These are phyloP conservation scores for Wickerhamomyces sydowiorum DNA, from an alignment of 805 yeast genomes.

Conservation along the genomic window DNA sequence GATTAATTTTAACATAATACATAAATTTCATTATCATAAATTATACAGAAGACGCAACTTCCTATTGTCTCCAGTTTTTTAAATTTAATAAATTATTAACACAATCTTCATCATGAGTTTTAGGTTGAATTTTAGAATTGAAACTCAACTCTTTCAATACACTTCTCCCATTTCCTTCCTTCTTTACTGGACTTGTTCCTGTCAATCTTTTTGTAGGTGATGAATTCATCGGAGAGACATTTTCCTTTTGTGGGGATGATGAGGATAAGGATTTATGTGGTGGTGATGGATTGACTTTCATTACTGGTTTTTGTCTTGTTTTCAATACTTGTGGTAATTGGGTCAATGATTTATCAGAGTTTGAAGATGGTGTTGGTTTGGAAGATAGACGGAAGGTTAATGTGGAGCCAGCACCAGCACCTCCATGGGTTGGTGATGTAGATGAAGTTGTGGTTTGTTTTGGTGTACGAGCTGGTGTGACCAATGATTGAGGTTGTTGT, in stretches of 20 bases:
- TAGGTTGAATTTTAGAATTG: conserved; percentile 5
- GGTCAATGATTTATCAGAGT: conserved; percentile 3
- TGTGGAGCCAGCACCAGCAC: conserved; percentile 6
- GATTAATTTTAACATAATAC: no score
- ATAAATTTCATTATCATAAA: no score
- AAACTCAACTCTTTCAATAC: conserved; percentile 11
- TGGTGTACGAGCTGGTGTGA: neutral
- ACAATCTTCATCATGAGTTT: conserved; percentile 8
- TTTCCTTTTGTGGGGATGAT: neutral
- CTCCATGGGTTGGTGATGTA: conserved; percentile 4
- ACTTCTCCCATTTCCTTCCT: conserved; percentile 4
- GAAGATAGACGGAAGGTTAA: conserved; percentile 17
- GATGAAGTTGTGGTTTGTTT: neutral
- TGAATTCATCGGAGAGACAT: neutral
- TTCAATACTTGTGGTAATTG: conserved; percentile 7
- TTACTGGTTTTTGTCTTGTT: conserved; percentile 14
- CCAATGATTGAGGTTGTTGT: neutral
- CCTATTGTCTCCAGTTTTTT: conserved; percentile 4
- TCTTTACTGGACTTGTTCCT: neutral
- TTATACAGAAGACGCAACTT: neutral
- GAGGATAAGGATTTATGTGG: conserved; percentile 5
- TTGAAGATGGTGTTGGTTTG: conserved; percentile 4
- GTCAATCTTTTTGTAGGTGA: neutral
- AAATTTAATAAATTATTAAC: conserved; percentile 12
- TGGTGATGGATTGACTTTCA: conserved; percentile 16